Conservation (phyloP, 768 basidiomycete genomes). For the Suillus alpinus region DNA sequence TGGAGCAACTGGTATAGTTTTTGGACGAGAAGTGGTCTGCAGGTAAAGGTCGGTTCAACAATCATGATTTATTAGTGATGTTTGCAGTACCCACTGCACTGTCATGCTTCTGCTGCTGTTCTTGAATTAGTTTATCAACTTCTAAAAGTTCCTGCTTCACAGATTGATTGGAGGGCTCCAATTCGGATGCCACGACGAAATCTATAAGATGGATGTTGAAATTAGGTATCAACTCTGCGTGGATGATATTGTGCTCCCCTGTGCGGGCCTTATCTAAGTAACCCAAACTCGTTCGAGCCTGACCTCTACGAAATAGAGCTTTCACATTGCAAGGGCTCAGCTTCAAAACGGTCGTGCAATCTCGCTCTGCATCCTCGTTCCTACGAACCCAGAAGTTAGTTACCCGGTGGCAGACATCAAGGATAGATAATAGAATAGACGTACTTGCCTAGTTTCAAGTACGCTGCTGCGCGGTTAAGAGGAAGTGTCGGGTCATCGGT, state of each 20-base stretch:
- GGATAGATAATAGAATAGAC: slow-evolving; percentile 32
- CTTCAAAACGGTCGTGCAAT: slow-evolving; percentile 65
- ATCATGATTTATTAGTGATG: not conserved
- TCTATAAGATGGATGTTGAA: slow-evolving; percentile 41
- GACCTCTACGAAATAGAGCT: slow-evolving; percentile 73
- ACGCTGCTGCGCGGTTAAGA: slow-evolving; percentile 87
- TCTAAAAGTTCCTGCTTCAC: slow-evolving; percentile 62
- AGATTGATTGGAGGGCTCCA: slow-evolving; percentile 65
- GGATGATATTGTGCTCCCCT: slow-evolving; percentile 36
- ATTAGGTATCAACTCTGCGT: not conserved
- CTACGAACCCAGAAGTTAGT: slow-evolving; percentile 35
- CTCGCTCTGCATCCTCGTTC: slow-evolving; percentile 75
- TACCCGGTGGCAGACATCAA: not conserved
- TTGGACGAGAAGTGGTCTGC: slow-evolving; percentile 10
- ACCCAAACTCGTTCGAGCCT: slow-evolving; percentile 61
- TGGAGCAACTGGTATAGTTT: slow-evolving; percentile 1
- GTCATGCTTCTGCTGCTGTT: slow-evolving; percentile 27
- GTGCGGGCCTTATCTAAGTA: slow-evolving; percentile 55
- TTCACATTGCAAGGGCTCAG: slow-evolving; percentile 67
- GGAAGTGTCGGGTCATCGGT: slow-evolving; percentile 70
- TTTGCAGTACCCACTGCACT: slow-evolving; percentile 20
- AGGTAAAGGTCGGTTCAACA: not conserved
- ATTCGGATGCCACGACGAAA: slow-evolving; percentile 49
- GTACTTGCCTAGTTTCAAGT: slow-evolving; percentile 93
- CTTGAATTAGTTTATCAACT: slow-evolving; percentile 39